Conservation (phyloP, 257 asterid species). For the Paulownia fortunei region DNA sequence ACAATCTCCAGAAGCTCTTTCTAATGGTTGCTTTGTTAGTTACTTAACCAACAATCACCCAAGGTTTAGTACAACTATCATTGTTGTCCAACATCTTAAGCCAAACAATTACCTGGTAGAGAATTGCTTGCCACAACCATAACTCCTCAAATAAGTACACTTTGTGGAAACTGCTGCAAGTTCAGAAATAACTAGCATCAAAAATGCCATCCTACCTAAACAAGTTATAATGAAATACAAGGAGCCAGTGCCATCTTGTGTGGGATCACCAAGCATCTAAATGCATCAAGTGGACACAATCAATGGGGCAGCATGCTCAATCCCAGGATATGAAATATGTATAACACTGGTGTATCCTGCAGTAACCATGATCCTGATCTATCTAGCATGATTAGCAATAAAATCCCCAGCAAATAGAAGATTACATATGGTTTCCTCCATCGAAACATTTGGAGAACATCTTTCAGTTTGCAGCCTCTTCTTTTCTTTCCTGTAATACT, state of each 20-base stretch:
- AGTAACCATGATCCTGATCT: background rate
- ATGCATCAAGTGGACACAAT: background rate
- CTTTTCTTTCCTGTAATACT: constrained; percentile 65
- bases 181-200: background rate
- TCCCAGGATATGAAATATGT: background rate
- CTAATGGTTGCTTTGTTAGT: background rate
- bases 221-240: too few relatives aligned
- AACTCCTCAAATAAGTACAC: background rate
- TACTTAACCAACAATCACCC: background rate
- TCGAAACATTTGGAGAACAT: constrained; percentile 31
- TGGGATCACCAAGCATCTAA: background rate
- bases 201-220: too few relatives aligned
- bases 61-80: background rate
- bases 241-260: background rate
- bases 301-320: background rate
- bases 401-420: constrained; percentile 65
- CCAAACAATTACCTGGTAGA: background rate
- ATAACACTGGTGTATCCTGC: background rate
- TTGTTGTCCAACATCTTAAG: background rate
- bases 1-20: background rate
- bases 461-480: constrained; percentile 48
- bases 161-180: background rate
- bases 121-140: background rate
- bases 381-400: constrained; percentile 17
- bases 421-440: constrained; percentile 69